phyloP scores from a whole-genome alignment of 495 filamentous ascomycete genomes.

The Penicillium simplicissimum region DNA sequence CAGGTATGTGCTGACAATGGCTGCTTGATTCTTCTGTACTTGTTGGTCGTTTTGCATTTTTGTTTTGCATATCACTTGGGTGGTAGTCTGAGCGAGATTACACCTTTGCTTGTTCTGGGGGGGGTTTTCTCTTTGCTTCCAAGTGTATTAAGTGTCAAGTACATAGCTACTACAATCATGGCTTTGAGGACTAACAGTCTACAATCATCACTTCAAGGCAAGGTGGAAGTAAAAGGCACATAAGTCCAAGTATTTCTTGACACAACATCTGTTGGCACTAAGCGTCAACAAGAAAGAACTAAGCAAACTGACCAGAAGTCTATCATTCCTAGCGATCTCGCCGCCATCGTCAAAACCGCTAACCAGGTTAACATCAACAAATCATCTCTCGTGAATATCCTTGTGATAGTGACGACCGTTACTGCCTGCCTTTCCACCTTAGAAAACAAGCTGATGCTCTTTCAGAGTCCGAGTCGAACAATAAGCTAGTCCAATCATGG shows the following conservation, averaged over 20 bases:
- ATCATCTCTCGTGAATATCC: background rate
- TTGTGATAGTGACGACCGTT: background rate
- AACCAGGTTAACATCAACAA: background rate
- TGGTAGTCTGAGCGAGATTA: constrained; percentile 8
- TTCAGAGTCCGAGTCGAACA: too few species aligned
- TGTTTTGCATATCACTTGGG: background rate
- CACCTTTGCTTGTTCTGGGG: background rate
- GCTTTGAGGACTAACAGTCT: background rate
- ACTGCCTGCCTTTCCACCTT: too few species aligned
- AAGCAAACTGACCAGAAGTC: background rate
- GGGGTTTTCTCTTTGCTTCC: background rate
- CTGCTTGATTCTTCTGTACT: constrained; percentile 25
- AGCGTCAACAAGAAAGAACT: background rate
- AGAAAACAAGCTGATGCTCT: too few species aligned
- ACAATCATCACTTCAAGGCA: background rate
- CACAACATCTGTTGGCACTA: background rate
- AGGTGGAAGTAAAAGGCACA: background rate
- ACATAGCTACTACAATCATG: background rate
- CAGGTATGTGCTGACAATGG: constrained; percentile 42
- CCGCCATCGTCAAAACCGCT: background rate
- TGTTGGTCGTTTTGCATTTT: background rate
- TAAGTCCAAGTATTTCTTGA: background rate
- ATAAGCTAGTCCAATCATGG: too few species aligned
- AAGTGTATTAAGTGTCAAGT: background rate
- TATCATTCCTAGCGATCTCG: background rate